These are phyloP conservation scores for Boletus rubropictus DNA, from an alignment of 768 basidiomycete genomes.

Conservation along the genomic window DNA sequence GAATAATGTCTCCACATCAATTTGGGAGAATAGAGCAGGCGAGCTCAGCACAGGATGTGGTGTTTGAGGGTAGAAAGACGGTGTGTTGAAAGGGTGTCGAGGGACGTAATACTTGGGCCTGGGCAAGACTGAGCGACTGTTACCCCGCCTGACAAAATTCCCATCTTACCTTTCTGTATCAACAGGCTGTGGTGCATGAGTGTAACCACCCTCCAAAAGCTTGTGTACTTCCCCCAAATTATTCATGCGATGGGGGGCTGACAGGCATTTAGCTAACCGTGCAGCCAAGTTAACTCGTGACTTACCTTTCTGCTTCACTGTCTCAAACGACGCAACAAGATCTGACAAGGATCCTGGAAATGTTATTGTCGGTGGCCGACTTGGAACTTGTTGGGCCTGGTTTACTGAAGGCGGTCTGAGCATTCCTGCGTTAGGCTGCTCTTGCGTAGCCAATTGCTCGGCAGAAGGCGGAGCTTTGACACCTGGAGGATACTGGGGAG, in stretches of 20 bases:
- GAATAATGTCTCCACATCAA: conserved; percentile 96
- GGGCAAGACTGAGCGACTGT: conserved; percentile 10
- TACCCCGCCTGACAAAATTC: conserved; percentile 7
- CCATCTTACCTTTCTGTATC: conserved; percentile 92
- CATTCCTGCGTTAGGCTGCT: conserved; percentile 36
- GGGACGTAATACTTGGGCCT: conserved; percentile 98
- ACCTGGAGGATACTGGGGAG: conserved; percentile 62
- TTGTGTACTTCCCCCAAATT: conserved; percentile 90
- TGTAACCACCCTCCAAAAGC: conserved; percentile 87
- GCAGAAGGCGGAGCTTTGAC: conserved; percentile 52
- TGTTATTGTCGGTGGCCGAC: conserved; percentile 40
- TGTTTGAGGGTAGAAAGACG: conserved; percentile 89
- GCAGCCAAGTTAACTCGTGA: not conserved
- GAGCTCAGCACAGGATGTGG: conserved; percentile 78
- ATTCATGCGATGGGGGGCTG: conserved; percentile 75
- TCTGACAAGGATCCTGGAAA: conserved; percentile 88
- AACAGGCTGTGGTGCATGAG: conserved; percentile 82
- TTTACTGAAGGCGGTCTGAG: conserved; percentile 52
- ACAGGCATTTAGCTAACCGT: conserved; percentile 2
- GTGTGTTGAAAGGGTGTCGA: conserved; percentile 85
- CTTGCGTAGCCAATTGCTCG: conserved; percentile 29
- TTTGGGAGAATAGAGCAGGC: conserved; percentile 77
- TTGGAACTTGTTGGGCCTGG: conserved; percentile 38
- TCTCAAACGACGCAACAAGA: conserved; percentile 91
- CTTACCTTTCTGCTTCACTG: conserved; percentile 91